Evolutionary conservation across 2,329 filamentous ascomycete genomes (phyloP).

Genomic region (Colletotrichum nymphaeae): DNA sequence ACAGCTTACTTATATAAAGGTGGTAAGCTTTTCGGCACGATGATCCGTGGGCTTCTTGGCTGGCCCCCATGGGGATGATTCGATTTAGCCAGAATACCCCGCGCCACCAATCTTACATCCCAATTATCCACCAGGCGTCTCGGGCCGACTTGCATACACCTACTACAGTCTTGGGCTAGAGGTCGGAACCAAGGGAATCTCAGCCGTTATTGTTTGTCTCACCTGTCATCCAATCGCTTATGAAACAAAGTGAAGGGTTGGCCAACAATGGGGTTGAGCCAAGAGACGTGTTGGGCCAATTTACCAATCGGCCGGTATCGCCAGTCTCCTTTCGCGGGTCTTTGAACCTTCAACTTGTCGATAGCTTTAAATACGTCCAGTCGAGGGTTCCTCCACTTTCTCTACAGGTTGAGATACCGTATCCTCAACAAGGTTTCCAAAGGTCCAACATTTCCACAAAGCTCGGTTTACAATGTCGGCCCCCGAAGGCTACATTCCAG

Average conservation of each 20-base stretch:
- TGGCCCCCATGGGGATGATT: not conserved
- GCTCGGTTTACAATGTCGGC: not conserved
- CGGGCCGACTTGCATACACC: not conserved
- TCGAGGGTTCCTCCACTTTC: not conserved
- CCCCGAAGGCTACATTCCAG: slow-evolving; percentile 8
- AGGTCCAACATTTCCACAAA: not conserved
- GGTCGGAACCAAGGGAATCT: not conserved
- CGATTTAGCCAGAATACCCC: not conserved
- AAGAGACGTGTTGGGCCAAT: not conserved
- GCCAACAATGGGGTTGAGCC: not conserved
- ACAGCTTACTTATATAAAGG: not conserved
- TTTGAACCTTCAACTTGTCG: not conserved
- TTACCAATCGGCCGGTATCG: not conserved
- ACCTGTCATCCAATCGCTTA: not conserved
- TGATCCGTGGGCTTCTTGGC: not conserved
- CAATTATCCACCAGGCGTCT: not conserved
- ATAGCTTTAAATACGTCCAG: not conserved
- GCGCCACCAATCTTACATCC: too few relatives aligned
- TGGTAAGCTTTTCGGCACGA: not conserved
- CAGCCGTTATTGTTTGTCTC: not conserved
- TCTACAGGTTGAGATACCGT: not conserved
- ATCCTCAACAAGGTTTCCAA: not conserved
- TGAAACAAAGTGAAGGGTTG: not conserved
- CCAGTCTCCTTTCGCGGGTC: not conserved
- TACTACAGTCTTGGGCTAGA: not conserved